Percentiles rank a stretch among this genome's conserved stretches.
These are phyloP conservation scores for Alternaria ethzedia DNA, from an alignment of 2,329 filamentous ascomycete genomes.

Conservation along the genomic window DNA sequence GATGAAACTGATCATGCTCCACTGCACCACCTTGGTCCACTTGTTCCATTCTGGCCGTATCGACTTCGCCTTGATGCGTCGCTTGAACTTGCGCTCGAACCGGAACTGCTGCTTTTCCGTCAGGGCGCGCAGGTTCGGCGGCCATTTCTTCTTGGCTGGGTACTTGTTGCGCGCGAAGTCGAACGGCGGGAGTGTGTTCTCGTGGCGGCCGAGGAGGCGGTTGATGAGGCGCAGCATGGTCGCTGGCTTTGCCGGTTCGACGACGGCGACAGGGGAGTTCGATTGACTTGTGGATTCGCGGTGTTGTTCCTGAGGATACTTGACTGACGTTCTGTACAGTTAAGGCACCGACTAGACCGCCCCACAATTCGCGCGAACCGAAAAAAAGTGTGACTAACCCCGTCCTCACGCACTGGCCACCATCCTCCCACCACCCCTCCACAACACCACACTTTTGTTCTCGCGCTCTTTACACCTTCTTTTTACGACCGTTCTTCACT, in stretches of 20 bases:
- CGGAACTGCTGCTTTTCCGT: constrained; percentile 75
- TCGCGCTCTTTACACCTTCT: constrained; percentile 16
- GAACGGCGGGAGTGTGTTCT: constrained; percentile 44
- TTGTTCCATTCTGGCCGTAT: constrained; percentile 70
- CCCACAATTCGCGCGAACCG: constrained; percentile 12
- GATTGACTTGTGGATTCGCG: not conserved
- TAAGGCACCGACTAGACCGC: not conserved
- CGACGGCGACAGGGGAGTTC: not conserved
- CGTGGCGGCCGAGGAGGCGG: constrained; percentile 55
- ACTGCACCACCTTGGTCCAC: constrained; percentile 69
- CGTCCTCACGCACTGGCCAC: not conserved
- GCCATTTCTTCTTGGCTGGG: constrained; percentile 76
- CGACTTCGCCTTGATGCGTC: constrained; percentile 68
- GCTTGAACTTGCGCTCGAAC: constrained; percentile 79
- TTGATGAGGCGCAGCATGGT: constrained; percentile 52
- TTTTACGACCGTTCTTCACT: not conserved
- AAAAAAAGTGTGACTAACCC: constrained; percentile 25
- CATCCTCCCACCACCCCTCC: not conserved
- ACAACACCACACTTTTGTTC: constrained; percentile 10
- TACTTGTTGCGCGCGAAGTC: constrained; percentile 63
- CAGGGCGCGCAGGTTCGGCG: constrained; percentile 75
- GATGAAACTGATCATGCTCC: constrained; percentile 55
- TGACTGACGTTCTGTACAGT: constrained; percentile 23
- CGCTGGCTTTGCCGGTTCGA: constrained; percentile 6
- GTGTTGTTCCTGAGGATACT: constrained; percentile 9